Evolutionary conservation across 176 grass and related monocot species (phyloP).

Genomic region (Bromus sterilis): DNA sequence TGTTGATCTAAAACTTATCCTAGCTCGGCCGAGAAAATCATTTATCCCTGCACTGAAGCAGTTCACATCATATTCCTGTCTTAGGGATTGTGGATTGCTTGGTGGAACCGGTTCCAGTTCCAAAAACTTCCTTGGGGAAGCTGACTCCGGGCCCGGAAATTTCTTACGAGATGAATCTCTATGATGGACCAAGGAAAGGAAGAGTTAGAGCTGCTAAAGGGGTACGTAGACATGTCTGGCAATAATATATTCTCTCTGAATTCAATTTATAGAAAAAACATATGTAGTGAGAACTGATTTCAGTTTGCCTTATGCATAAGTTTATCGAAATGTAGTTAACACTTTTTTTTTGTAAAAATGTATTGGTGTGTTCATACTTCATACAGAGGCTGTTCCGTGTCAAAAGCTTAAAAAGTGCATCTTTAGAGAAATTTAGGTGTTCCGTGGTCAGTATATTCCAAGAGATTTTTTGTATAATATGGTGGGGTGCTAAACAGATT

Average conservation of each 20-base stretch:
- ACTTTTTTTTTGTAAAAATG: not conserved
- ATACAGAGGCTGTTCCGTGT: not conserved
- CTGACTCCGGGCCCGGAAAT: not conserved
- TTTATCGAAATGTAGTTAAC: not conserved
- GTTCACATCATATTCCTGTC: not conserved
- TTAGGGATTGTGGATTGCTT: conserved; percentile 17
- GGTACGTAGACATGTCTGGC: conserved; percentile 8
- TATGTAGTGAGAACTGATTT: not conserved
- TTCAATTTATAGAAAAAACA: not conserved
- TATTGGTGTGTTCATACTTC: not conserved
- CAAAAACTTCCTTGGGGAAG: not conserved
- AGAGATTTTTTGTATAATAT: not conserved
- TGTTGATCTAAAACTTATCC: not conserved
- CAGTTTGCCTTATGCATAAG: not conserved
- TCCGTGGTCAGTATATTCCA: not conserved
- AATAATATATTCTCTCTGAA: not conserved
- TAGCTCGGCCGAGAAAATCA: not conserved
- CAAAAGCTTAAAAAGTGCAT: not conserved
- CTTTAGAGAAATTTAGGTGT: not conserved
- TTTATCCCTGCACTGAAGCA: not conserved
- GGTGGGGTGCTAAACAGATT: not conserved
- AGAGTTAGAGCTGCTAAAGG: conserved; percentile 21
- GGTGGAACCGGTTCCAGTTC: not conserved
- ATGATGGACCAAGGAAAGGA: conserved; percentile 14
- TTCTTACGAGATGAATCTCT: conserved; percentile 18